A percentile compares a stretch with the other conserved stretches of the same genome.
Evolutionary conservation across 2,329 filamentous ascomycete genomes (phyloP).

Genomic region (Trichoderma sp.): DNA sequence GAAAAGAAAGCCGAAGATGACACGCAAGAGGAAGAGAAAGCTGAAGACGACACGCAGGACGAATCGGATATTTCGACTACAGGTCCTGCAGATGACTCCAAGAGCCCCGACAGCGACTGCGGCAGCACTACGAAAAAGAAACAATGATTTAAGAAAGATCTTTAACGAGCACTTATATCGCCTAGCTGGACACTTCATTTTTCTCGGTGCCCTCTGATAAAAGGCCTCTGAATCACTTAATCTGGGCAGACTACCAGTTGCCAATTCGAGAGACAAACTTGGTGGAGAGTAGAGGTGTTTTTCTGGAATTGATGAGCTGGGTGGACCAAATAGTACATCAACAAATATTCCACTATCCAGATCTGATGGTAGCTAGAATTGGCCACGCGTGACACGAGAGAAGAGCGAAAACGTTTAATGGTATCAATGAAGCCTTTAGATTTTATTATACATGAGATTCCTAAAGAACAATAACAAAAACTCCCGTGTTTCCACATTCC

Average conservation of each 20-base stretch:
- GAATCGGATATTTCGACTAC: neutral
- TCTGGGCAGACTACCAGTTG: neutral
- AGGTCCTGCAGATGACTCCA: neutral
- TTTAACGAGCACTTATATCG: neutral
- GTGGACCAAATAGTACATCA: neutral
- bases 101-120: neutral
- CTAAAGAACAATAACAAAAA: neutral
- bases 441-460: constrained; percentile 11
- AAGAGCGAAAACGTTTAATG: neutral
- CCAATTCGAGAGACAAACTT: neutral
- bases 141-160: neutral
- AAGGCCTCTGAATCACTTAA: neutral
- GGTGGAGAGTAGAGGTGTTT: neutral
- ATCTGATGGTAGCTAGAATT: neutral
- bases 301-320: neutral
- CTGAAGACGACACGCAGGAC: neutral
- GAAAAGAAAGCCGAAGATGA: neutral
- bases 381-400: neutral
- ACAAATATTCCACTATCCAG: neutral
- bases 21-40: neutral
- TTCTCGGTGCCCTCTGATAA: neutral
- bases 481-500: neutral
- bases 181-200: neutral
- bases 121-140: neutral
- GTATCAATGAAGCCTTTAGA: constrained; percentile 2